A percentile compares a stretch with the other conserved stretches of the same genome.
Conservation (phyloP, 2,329 filamentous ascomycete genomes). For the Gaeumannomyces sp. region DNA sequence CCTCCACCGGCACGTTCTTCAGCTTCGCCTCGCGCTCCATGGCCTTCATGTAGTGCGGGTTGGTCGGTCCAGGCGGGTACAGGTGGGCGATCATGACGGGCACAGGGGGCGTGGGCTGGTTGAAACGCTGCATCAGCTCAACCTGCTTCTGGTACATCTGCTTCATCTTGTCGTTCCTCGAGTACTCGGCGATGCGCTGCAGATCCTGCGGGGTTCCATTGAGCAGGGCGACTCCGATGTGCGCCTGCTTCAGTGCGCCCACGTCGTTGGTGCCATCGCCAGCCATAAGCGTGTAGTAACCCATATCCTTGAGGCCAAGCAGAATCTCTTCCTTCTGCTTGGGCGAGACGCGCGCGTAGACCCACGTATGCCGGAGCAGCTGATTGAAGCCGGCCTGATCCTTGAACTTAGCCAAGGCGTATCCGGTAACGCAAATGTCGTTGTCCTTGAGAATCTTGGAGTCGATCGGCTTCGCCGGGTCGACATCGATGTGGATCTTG, state of each 20-base stretch:
- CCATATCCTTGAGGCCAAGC: constrained; percentile 90
- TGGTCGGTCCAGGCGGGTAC: constrained; percentile 82
- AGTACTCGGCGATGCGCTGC: constrained; percentile 85
- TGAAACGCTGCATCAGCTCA: constrained; percentile 87
- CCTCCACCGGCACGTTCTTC: constrained; percentile 63
- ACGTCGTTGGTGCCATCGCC: constrained; percentile 98
- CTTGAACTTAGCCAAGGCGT: constrained; percentile 84
- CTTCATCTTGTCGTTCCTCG: constrained; percentile 95
- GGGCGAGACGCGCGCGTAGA: constrained; percentile 95
- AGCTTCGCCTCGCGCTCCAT: constrained; percentile 77
- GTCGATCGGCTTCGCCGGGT: constrained; percentile 76
- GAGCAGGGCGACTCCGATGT: constrained; percentile 91
- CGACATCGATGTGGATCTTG: constrained; percentile 76
- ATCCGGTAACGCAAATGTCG: constrained; percentile 93
- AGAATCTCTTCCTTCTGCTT: constrained; percentile 99
- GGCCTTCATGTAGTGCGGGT: constrained; percentile 92
- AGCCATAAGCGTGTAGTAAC: constrained; percentile 98
- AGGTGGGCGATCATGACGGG: constrained; percentile 89
- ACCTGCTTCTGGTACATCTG: constrained; percentile 97
- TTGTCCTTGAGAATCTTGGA: constrained; percentile 73
- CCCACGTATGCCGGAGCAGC: constrained; percentile 86
- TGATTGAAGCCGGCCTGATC: constrained; percentile 69
- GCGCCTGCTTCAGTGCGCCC: constrained; percentile 93
- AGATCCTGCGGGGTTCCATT: constrained; percentile 93
- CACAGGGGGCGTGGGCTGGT: constrained; percentile 86